Evolutionary conservation across 768 basidiomycete species (phyloP).

Genomic region (Pholiota conissans): DNA sequence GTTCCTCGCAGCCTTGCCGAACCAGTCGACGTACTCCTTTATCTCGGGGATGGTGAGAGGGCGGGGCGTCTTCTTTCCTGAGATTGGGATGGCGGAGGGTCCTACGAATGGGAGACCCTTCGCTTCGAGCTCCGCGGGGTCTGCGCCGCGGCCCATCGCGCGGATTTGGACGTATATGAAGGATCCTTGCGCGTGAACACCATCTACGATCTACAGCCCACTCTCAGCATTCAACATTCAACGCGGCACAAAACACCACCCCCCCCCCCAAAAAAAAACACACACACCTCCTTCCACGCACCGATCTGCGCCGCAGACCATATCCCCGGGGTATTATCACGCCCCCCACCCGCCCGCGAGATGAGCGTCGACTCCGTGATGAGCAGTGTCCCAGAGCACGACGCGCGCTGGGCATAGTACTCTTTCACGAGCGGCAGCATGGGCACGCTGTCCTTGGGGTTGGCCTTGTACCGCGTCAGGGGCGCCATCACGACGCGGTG

Average conservation of each 20-base stretch:
- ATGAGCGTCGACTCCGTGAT: slow-evolving; percentile 61
- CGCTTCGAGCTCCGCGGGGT: slow-evolving; percentile 26
- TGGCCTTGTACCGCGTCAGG: slow-evolving; percentile 44
- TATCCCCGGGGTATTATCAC: slow-evolving; percentile 56
- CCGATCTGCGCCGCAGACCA: slow-evolving; percentile 60
- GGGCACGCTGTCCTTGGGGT: slow-evolving; percentile 34
- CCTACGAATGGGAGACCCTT: slow-evolving; percentile 31
- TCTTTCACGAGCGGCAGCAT: slow-evolving; percentile 32
- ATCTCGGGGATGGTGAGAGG: slow-evolving; percentile 50
- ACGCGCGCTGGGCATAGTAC: slow-evolving; percentile 52
- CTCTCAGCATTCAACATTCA: not conserved
- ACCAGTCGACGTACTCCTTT: slow-evolving; percentile 47
- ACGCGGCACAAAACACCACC: not conserved
- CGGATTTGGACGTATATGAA: slow-evolving; percentile 58
- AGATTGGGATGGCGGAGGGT: slow-evolving; percentile 29
- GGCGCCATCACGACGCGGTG: slow-evolving; percentile 60
- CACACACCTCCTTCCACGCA: slow-evolving; percentile 54
- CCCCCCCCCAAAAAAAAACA: too few species aligned
- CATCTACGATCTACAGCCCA: slow-evolving; percentile 45
- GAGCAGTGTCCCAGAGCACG: slow-evolving; percentile 50
- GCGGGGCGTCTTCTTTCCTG: slow-evolving; percentile 29
- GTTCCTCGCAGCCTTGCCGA: slow-evolving; percentile 53
- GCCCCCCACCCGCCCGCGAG: slow-evolving; percentile 48
- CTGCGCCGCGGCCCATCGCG: slow-evolving; percentile 50
- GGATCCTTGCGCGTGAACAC: slow-evolving; percentile 33